Evolutionary conservation across 148 eudicot species (phyloP).

Genomic region (Chenopodium suecicum): DNA sequence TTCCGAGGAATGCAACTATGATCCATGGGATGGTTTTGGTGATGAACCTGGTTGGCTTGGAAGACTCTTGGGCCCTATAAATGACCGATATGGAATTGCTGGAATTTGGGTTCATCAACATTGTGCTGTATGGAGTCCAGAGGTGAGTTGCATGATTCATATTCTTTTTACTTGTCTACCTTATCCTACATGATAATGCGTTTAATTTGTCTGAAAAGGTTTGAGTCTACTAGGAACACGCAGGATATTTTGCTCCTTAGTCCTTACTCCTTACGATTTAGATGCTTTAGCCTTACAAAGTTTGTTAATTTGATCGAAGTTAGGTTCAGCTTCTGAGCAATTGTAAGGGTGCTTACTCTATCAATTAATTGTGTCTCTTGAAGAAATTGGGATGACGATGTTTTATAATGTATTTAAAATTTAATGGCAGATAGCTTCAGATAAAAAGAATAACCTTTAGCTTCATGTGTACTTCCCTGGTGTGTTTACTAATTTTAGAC

Average conservation of each 20-base stretch:
- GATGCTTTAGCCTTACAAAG: neutral
- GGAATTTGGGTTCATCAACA: conserved; percentile 98
- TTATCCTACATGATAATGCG: conserved; percentile 1
- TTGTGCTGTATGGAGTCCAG: conserved; percentile 99
- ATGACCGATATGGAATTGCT: conserved; percentile 91
- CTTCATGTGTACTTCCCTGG: too few relatives aligned
- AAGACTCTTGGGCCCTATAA: conserved; percentile 82
- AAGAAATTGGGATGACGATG: neutral
- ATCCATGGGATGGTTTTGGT: conserved; percentile 90
- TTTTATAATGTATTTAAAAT: too few relatives aligned
- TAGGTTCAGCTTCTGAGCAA: neutral
- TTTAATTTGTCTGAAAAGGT: neutral
- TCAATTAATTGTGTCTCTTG: neutral
- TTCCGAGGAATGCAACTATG: conserved; percentile 77
- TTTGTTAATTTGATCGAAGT: neutral
- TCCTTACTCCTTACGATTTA: neutral
- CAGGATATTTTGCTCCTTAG: neutral
- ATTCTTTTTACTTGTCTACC: conserved; percentile 15
- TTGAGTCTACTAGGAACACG: neutral
- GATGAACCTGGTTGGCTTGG: conserved; percentile 97
- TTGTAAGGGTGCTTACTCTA: neutral
- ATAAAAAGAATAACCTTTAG: too few relatives aligned
- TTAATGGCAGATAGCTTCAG: too few relatives aligned
- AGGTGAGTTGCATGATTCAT: conserved; percentile 51
- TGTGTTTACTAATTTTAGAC: too few relatives aligned